Conservation (phyloP, 1,139 yeast genomes). For the Taphrina pruni region DNA sequence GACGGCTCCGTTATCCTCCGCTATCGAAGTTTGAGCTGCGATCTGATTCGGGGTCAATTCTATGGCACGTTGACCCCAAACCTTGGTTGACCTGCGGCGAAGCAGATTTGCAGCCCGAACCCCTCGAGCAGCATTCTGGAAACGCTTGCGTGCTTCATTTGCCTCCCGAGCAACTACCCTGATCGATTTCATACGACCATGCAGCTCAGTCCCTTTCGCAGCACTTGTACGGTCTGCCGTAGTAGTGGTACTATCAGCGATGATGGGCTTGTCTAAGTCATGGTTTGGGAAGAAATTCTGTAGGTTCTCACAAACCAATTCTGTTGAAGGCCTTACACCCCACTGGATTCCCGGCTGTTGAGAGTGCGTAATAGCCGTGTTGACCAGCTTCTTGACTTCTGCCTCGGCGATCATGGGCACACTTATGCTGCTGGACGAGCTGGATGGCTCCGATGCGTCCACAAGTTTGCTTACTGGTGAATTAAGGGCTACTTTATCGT, state of each 20-base stretch:
- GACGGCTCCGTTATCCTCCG: constrained; percentile 11
- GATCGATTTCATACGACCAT: constrained; percentile 70
- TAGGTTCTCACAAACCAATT: constrained; percentile 86
- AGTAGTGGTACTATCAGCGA: constrained; percentile 56
- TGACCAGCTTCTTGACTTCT: not conserved
- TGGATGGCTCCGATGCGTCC: not conserved
- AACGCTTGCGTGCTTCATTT: constrained; percentile 61
- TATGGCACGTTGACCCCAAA: constrained; percentile 95
- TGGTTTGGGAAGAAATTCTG: constrained; percentile 92
- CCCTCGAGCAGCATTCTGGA: constrained; percentile 49
- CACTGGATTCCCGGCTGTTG: constrained; percentile 42
- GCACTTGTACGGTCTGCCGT: not conserved
- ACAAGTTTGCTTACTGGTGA: constrained; percentile 9
- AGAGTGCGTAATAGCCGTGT: not conserved
- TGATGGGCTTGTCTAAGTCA: constrained; percentile 88
- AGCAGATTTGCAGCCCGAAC: constrained; percentile 43
- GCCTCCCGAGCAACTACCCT: constrained; percentile 94
- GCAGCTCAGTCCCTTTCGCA: not conserved
- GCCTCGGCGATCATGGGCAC: not conserved
- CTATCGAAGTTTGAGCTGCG: not conserved
- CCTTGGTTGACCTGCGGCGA: constrained; percentile 73
- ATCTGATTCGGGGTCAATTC: constrained; percentile 80
- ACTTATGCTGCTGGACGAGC: not conserved
- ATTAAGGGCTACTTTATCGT: constrained; percentile 20
- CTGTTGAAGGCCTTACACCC: constrained; percentile 92